Percentiles rank a stretch among this genome's conserved stretches.
Evolutionary conservation across 495 filamentous ascomycete species (phyloP).

Genomic region (Penicillium diatomitis): DNA sequence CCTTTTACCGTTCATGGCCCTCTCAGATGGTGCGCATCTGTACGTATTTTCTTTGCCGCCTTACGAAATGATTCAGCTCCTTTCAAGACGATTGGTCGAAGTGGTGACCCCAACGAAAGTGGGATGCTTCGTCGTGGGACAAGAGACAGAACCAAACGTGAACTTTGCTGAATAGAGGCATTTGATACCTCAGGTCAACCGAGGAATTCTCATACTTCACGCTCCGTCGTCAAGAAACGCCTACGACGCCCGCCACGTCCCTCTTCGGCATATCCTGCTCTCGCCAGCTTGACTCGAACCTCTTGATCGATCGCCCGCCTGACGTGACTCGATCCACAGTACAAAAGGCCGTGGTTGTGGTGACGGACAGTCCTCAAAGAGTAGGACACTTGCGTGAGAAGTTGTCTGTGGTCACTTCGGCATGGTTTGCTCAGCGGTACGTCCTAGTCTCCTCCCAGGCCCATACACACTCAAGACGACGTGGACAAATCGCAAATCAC

Average conservation of each 20-base stretch:
- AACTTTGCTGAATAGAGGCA: no score
- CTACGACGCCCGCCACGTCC: slow-evolving; percentile 56
- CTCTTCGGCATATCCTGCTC: slow-evolving; percentile 96
- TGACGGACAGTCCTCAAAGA: slow-evolving; percentile 78
- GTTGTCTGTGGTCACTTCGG: slow-evolving; percentile 77
- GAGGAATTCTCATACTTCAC: slow-evolving; percentile 99
- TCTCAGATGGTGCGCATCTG: slow-evolving; percentile 93
- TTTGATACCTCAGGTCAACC: slow-evolving; percentile 44
- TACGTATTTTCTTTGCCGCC: slow-evolving; percentile 29
- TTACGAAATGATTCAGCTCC: no score
- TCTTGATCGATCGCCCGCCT: slow-evolving; percentile 64
- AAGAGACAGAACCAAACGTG: no score
- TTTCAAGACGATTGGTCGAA: no score
- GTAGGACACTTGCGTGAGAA: slow-evolving; percentile 75
- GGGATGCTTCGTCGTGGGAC: no score
- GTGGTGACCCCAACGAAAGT: no score
- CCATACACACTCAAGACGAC: no score
- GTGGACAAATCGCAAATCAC: no score
- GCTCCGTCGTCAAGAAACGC: slow-evolving; percentile 58
- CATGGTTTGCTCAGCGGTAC: slow-evolving; percentile 95
- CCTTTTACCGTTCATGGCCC: slow-evolving; percentile 92
- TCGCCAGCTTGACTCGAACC: slow-evolving; percentile 73
- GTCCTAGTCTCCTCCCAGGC: slow-evolving; percentile 21
- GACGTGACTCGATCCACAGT: slow-evolving; percentile 95
- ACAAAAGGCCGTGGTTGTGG: slow-evolving; percentile 96